Conservation (phyloP, 2,329 filamentous ascomycete genomes). For the Botrytis tulipae region DNA sequence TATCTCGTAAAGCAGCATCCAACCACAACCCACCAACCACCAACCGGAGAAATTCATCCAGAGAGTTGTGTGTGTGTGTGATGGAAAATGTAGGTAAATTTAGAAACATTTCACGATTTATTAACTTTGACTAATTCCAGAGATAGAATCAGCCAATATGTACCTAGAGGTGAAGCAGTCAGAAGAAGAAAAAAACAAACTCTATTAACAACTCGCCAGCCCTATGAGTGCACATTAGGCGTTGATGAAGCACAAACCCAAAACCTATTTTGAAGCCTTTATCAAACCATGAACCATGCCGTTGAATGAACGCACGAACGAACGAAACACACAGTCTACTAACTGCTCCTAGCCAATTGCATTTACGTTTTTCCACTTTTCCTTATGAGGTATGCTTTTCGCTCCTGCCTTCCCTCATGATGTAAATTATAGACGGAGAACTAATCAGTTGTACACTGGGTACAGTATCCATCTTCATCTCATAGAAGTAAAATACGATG, state of each 20-base stretch:
- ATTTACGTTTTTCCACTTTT: background rate
- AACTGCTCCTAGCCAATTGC: background rate
- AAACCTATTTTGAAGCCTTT: constrained; percentile 8
- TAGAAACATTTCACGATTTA: constrained; percentile 12
- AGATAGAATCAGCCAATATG: constrained; percentile 9
- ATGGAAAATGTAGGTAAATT: constrained; percentile 15
- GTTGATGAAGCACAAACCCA: constrained; percentile 7
- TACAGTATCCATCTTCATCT: background rate
- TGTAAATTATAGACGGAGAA: background rate
- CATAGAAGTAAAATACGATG: background rate
- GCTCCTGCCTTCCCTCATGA: background rate
- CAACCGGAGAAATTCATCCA: constrained; percentile 25
- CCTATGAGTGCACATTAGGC: constrained; percentile 9
- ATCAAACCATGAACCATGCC: constrained; percentile 13
- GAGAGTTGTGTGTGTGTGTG: background rate
- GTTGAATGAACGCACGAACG: background rate
- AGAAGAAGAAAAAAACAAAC: background rate
- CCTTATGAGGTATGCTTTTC: constrained; percentile 12
- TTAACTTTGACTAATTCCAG: background rate
- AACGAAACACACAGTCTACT: background rate
- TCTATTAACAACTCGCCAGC: constrained; percentile 1
- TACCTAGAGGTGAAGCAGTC: background rate
- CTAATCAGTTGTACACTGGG: background rate
- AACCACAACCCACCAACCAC: constrained; percentile 33
- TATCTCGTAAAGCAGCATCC: constrained; percentile 26